Conservation (phyloP, 495 filamentous ascomycete genomes). For the Chaetomium cochliodes region DNA sequence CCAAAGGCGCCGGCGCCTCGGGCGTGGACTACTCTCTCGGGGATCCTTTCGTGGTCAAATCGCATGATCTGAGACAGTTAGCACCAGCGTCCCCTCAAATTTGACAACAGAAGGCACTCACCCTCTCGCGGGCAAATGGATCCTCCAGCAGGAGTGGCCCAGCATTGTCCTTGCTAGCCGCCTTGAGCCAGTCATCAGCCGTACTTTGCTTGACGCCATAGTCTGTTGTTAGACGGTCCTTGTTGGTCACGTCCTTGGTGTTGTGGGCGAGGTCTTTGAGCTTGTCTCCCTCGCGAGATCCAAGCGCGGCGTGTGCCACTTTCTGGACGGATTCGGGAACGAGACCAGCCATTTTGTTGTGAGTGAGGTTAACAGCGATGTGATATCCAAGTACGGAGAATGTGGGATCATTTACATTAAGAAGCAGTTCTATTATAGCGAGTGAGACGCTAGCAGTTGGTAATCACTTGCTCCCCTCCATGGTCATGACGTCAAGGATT, state of each 20-base stretch:
- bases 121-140: conserved; percentile 74
- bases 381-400: not conserved
- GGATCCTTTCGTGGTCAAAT: conserved; percentile 87
- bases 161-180: conserved; percentile 55
- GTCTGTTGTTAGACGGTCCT: conserved; percentile 65
- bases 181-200: conserved; percentile 76
- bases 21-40: conserved; percentile 86
- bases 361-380: not conserved
- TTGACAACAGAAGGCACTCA: conserved; percentile 32
- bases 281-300: conserved; percentile 38
- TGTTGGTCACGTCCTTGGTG: conserved; percentile 33
- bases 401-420: not conserved
- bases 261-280: conserved; percentile 41
- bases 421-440: not conserved
- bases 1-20: conserved; percentile 82
- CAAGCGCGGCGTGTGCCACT: conserved; percentile 36
- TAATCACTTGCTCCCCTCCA: not conserved
- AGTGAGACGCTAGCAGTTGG: not conserved
- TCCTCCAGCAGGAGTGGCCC: conserved; percentile 84
- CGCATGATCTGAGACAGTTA: conserved; percentile 58
- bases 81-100: not conserved
- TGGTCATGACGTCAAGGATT: not conserved
- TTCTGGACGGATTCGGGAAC: conserved; percentile 30
- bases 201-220: conserved; percentile 72
- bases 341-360: conserved; percentile 20